Base-by-base conservation (phyloP, 257 asterid species). In the Datura wrightii region DNA sequence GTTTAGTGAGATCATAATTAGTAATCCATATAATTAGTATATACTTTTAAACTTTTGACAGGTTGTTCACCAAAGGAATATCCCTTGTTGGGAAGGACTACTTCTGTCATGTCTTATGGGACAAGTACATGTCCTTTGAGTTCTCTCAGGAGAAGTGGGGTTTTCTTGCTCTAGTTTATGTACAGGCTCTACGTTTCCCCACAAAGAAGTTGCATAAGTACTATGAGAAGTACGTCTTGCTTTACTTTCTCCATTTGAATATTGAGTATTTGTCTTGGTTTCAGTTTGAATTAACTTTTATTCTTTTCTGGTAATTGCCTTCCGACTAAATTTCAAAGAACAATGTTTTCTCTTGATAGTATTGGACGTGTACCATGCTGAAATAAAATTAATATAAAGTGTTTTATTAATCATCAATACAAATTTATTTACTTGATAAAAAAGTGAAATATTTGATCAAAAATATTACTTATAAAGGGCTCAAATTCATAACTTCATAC, bases 81-180 rank as follows among this genome's bases (percentile, higher is more conserved):
- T 86, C 95, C 70, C 92, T 89, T 90, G 97, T 96, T 76, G 98
- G 93, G 83, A 94, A 87, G 84, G 98, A 93, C 90, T 96, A 94
- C 90, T 86, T 85, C 87, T 92, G 94, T 87, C 98, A 93, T 85
- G 91, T 86, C 78, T 84, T 96, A 58, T 96, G 99, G 99, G 97
- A 93, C 90, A 92, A 87, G 85, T 96, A 96, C 92, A 84, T 96
- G 90, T 90, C 90, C 86, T 94, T 89, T 90, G 98, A 94, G 87
- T 92, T 89, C 83, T 85, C 83, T 83, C 94, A 86, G 82, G 92
- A 92, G 85, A 91, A 96, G 55, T 96, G 98, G 98, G 87, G 85
- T 71, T 90, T 88, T 87, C 97, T 96, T 84, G 96, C 97, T 55
- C 90, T 92, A 48, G 90, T 93, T 89, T 94, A 96, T 91, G 87